A percentile compares a stretch with the other conserved stretches of the same genome.
Conservation (phyloP, 2,329 filamentous ascomycete species). For the Sclerotinia spermophila region DNA sequence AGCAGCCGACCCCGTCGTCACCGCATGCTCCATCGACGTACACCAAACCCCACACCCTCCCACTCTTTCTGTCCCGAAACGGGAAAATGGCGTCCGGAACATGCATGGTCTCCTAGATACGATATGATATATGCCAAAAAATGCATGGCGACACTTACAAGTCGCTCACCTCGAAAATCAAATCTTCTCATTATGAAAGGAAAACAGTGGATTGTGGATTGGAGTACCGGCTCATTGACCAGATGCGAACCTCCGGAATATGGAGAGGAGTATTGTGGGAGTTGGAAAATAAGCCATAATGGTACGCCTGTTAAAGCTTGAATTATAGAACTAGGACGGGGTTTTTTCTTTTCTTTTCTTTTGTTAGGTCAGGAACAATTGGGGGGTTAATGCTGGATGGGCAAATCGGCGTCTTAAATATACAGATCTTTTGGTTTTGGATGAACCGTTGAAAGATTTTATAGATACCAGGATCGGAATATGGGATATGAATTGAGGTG, state of each 20-base stretch:
- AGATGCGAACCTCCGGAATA: conserved; percentile 53
- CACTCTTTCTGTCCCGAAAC: conserved; percentile 29
- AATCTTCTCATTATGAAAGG: conserved; percentile 55
- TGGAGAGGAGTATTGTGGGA: conserved; percentile 39
- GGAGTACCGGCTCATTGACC: conserved; percentile 53
- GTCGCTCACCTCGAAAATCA: conserved; percentile 54
- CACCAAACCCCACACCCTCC: conserved; percentile 6
- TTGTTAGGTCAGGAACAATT: neutral
- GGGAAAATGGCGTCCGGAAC: conserved; percentile 55
- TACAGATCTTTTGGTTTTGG: neutral
- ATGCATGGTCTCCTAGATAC: conserved; percentile 53
- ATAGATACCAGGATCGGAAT: conserved; percentile 3
- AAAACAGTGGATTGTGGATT: conserved; percentile 58
- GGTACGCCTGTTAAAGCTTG: neutral
- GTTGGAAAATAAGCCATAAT: conserved; percentile 10
- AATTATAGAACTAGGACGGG: conserved; percentile 2
- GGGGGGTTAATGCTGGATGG: neutral
- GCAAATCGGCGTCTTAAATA: neutral
- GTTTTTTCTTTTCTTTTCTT: neutral
- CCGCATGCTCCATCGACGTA: neutral
- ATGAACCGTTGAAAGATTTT: neutral
- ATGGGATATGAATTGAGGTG: conserved; percentile 6
- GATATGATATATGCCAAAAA: conserved; percentile 58
- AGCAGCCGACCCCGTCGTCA: neutral
- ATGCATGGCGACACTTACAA: conserved; percentile 56